A percentile compares a stretch with the other conserved stretches of the same genome.
Evolutionary conservation across 2,329 filamentous ascomycete genomes (phyloP).

Genomic region (Cladosporium sp.): DNA sequence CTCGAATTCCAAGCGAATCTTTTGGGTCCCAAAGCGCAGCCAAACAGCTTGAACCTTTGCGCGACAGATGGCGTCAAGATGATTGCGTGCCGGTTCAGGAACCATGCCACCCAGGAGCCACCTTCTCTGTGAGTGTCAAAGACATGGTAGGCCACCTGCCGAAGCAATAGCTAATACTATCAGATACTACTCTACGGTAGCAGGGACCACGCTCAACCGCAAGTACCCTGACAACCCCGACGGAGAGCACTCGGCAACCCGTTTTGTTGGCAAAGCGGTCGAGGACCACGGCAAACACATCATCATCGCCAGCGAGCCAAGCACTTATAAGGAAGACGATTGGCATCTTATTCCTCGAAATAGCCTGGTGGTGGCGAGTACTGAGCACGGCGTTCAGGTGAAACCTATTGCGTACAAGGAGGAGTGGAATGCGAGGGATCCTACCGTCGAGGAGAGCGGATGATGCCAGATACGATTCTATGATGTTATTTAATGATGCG

Average conservation of each 20-base stretch:
- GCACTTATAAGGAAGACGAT: conserved; percentile 49
- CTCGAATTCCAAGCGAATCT: conserved; percentile 42
- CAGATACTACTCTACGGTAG: conserved; percentile 31
- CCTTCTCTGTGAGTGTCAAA: conserved; percentile 42
- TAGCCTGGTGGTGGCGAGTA: conserved; percentile 38
- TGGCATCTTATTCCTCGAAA: conserved; percentile 51
- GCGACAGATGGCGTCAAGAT: conserved; percentile 48
- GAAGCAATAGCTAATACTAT: background rate
- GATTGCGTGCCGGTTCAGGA: conserved; percentile 50
- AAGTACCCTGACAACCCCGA: conserved; percentile 50
- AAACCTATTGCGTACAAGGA: conserved; percentile 36
- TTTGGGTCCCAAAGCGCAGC: conserved; percentile 38
- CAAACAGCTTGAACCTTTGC: conserved; percentile 51
- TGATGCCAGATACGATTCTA: too few species aligned
- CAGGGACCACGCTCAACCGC: conserved; percentile 50
- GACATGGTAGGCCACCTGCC: too few species aligned
- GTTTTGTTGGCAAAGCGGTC: conserved; percentile 31
- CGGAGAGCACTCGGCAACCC: conserved; percentile 32
- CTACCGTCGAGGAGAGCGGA: conserved; percentile 4
- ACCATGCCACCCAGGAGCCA: conserved; percentile 49
- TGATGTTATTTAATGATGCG: too few species aligned
- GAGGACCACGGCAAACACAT: conserved; percentile 47
- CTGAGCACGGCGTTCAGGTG: conserved; percentile 37
- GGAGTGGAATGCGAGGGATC: conserved; percentile 38
- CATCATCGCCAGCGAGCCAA: conserved; percentile 53